Base-by-base conservation (phyloP, 2,329 filamentous ascomycete species). In the Rutstroemia sp. region DNA sequence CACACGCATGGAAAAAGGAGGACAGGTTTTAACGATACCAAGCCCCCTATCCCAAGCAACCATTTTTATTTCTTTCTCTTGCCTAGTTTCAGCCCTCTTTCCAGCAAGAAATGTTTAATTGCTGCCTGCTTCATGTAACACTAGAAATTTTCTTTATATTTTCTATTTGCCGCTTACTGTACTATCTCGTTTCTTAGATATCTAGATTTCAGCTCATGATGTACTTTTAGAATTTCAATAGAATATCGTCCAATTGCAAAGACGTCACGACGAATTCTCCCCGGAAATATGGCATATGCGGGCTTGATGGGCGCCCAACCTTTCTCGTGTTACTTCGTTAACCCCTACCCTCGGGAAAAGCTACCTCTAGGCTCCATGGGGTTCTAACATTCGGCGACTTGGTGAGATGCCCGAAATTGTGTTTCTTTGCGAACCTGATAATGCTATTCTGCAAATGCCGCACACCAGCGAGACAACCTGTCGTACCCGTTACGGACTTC, bases 51-150 rank as follows among this genome's bases (percentile, higher is more conserved):
- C 10, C 48, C 18, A 46, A 9, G 49, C n/a, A n/a, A 6, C 19
- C 25, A 10, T 19, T 18, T 37, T 7, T 7, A 42, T 37, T 18
- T 38, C 8, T 19, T 37, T 44, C 30, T 23, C 6, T 21, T 44
- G 9, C 10, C 42, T 4, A 34, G 19, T 38, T 51, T 51, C 27
- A 45, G 39, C 6, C 39, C 10, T 44, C 49, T 51, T 38, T 30
- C 16, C 16, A 25, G 53, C 46, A 45, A 25, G 41, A 27, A 25
- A 38, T 37, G 30, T 34, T 34, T 16, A 10, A 19, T 55, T 45
- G 38, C 48, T 51, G 53, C 53, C 53, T 55, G 18, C 25, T 55
- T 38, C 19, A 45, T 45, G 47, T 51, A 45, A 55, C 27, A 44
- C 25, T 8, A 45, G 27, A 51, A 14, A 34, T 51, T 23, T 37